Conservation (phyloP, 2,329 filamentous ascomycete species). For the Fusarium gaditjirri region DNA sequence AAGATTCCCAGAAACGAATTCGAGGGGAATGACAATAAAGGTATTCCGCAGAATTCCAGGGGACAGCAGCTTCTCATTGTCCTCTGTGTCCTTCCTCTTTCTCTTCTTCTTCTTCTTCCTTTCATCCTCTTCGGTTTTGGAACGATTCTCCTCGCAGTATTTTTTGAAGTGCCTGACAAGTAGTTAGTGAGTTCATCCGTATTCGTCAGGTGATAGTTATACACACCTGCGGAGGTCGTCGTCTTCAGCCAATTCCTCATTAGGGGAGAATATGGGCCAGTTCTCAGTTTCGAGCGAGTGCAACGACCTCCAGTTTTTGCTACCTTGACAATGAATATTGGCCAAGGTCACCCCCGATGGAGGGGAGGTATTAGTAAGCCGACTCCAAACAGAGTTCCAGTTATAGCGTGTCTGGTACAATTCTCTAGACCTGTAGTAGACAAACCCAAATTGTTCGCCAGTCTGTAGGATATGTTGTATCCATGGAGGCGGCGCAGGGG, state of each 20-base stretch:
- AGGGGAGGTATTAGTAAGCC: neutral
- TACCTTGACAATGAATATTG: slow-evolving; percentile 19
- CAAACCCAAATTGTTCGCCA: slow-evolving; percentile 20
- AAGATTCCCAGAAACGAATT: neutral
- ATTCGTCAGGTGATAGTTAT: neutral
- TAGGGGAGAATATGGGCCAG: slow-evolving; percentile 19
- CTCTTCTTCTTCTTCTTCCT: neutral
- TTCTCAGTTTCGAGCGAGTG: neutral
- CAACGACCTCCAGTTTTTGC: neutral
- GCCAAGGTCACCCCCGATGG: neutral
- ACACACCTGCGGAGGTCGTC: slow-evolving; percentile 21
- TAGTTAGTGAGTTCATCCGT: slow-evolving; percentile 1
- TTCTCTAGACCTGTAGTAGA: slow-evolving; percentile 28
- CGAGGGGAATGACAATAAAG: slow-evolving; percentile 22
- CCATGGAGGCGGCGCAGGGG: slow-evolving; percentile 31
- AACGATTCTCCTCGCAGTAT: neutral
- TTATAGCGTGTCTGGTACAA: neutral
- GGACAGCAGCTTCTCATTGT: neutral
- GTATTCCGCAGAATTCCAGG: slow-evolving; percentile 25
- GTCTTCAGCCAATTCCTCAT: slow-evolving; percentile 14
- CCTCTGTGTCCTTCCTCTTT: neutral
- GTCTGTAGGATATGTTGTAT: slow-evolving; percentile 14
- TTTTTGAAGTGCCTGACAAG: slow-evolving; percentile 26
- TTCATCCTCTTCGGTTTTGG: neutral
- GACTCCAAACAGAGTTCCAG: neutral